phyloP scores from a whole-genome alignment of 768 basidiomycete genomes.

The Termitomyces sp. region DNA sequence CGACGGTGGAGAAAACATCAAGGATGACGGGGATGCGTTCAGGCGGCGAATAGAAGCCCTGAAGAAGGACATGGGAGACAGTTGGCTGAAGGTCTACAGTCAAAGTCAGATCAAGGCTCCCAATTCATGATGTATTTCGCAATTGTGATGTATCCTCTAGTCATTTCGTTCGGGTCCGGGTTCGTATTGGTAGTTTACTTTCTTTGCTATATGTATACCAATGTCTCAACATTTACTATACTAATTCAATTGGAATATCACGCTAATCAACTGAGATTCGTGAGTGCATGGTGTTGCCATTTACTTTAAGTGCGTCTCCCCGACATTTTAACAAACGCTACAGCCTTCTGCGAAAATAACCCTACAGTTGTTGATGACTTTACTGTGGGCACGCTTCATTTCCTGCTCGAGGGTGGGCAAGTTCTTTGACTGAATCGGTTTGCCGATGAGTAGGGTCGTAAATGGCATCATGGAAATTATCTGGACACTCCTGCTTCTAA shows the following conservation, averaged over 20 bases:
- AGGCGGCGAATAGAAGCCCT: slow-evolving; percentile 75
- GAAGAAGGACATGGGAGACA: slow-evolving; percentile 85
- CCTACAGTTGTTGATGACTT: neutral
- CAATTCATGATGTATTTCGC: slow-evolving; percentile 3
- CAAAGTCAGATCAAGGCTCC: slow-evolving; percentile 39
- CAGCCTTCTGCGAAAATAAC: neutral
- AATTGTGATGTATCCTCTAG: neutral
- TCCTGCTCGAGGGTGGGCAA: neutral
- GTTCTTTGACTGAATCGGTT: too few species aligned
- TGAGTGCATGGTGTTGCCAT: neutral
- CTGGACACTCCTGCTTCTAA: neutral
- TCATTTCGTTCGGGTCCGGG: neutral
- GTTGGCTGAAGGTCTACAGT: slow-evolving; percentile 82
- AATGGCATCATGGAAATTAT: neutral
- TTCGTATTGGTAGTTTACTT: neutral
- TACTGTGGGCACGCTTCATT: neutral
- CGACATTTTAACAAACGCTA: neutral
- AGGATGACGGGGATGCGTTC: slow-evolving; percentile 64
- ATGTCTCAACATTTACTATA: neutral
- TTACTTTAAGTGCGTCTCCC: too few species aligned
- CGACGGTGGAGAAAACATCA: slow-evolving; percentile 20
- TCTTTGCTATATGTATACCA: neutral
- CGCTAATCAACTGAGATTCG: neutral
- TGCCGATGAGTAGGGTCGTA: neutral
- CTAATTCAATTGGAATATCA: neutral